A percentile compares a stretch with the other conserved stretches of the same genome.
Evolutionary conservation across 371 early-diverging fungal species (phyloP).

Genomic region (Parasitella parasitica): DNA sequence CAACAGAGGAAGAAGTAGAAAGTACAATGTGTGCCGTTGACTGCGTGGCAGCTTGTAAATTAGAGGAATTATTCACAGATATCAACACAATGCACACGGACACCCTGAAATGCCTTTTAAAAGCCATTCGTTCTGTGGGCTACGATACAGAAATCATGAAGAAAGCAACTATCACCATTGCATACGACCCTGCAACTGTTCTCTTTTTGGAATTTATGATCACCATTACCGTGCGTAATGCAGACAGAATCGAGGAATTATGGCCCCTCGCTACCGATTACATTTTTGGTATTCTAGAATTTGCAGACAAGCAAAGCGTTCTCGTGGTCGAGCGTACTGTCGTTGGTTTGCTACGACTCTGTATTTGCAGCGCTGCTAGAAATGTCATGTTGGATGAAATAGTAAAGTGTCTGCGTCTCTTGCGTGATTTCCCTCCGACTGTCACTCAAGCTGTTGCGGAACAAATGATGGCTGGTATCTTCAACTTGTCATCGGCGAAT

Average conservation of each 20-base stretch:
- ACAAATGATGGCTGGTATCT: constrained; percentile 81
- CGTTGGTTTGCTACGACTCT: constrained; percentile 71
- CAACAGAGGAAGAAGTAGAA: constrained; percentile 75
- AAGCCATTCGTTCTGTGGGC: constrained; percentile 50
- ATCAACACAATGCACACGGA: constrained; percentile 70
- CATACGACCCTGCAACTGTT: constrained; percentile 68
- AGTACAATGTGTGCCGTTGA: constrained; percentile 69
- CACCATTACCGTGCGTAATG: constrained; percentile 73
- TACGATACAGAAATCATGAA: constrained; percentile 37
- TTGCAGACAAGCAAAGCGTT: constrained; percentile 69
- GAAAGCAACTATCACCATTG: constrained; percentile 41
- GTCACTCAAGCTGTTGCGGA: constrained; percentile 71
- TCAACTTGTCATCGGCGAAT: constrained; percentile 55
- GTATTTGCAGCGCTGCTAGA: constrained; percentile 65
- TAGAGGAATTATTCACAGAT: constrained; percentile 74
- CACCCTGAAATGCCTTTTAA: constrained; percentile 59
- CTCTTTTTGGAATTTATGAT: constrained; percentile 79
- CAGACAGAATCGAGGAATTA: constrained; percentile 59
- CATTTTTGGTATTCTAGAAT: constrained; percentile 66
- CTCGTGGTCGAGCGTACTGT: constrained; percentile 77
- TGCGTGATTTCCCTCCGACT: constrained; percentile 65
- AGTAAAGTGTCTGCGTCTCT: constrained; percentile 59
- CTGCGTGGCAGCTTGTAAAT: constrained; percentile 69
- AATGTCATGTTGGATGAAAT: constrained; percentile 62
- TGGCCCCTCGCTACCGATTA: constrained; percentile 71